Conservation (phyloP, 257 asterid genomes). For the Cynanchum wilfordii region DNA sequence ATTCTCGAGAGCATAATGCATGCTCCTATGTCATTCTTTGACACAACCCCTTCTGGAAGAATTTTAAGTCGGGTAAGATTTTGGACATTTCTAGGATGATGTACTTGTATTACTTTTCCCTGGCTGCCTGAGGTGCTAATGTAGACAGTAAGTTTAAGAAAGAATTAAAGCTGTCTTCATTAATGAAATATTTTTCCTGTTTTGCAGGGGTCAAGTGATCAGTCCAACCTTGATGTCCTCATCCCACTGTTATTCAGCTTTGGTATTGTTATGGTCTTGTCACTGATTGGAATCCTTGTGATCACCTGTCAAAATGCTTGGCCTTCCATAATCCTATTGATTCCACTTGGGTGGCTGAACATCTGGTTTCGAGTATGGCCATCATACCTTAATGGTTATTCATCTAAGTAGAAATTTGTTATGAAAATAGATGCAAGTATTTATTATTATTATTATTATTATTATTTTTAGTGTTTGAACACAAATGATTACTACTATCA, state of each 20-base stretch:
- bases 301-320: constrained; percentile 92
- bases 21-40: constrained; percentile 98
- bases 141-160: not conserved
- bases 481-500: not conserved
- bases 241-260: constrained; percentile 67
- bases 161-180: not conserved
- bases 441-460: too few relatives aligned
- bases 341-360: constrained; percentile 92
- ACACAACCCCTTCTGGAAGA: constrained; percentile 97
- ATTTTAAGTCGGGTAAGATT: constrained; percentile 79
- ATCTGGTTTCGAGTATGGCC: constrained; percentile 77
- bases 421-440: not conserved
- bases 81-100: not conserved
- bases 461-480: not conserved
- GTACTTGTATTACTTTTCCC: not conserved
- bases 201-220: constrained; percentile 88
- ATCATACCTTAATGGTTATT: not conserved
- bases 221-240: constrained; percentile 71
- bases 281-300: constrained; percentile 61
- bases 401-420: not conserved
- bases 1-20: constrained; percentile 77
- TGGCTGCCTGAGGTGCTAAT: not conserved
- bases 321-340: constrained; percentile 71
- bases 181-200: constrained; percentile 2
- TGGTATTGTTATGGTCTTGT: constrained; percentile 43